Conservation (phyloP, 2,329 filamentous ascomycete genomes). For the Sclerotinia minor region DNA sequence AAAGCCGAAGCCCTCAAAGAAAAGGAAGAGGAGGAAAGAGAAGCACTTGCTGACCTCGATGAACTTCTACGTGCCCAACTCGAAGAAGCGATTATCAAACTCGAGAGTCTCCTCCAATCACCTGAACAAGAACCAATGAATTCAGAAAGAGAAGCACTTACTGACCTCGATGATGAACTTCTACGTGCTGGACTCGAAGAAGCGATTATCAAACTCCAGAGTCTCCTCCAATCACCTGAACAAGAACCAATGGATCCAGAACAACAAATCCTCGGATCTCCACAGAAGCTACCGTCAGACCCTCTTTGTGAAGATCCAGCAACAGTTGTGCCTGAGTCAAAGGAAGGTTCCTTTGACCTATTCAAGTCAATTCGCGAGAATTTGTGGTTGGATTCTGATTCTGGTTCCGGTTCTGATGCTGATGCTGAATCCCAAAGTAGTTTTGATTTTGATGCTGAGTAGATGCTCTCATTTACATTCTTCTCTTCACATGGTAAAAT, state of each 20-base stretch:
- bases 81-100: neutral
- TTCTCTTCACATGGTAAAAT: constrained; percentile 9
- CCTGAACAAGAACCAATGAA: neutral
- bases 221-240: neutral
- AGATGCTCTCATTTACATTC: neutral
- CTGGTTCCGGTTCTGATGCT: no score
- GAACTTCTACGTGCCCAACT: neutral
- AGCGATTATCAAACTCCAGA: neutral
- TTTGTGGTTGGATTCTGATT: neutral
- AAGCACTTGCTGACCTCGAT: no score
- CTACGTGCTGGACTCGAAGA: no score
- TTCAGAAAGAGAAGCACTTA: neutral
- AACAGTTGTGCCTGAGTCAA: neutral
- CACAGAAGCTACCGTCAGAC: neutral
- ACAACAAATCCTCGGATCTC: neutral
- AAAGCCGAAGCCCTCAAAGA: no score
- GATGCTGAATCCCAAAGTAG: no score
- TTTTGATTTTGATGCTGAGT: neutral
- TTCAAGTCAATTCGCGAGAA: neutral
- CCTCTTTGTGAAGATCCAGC: neutral
- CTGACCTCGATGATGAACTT: no score
- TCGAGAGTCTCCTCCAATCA: neutral
- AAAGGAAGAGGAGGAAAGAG: no score
- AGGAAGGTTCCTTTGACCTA: neutral
- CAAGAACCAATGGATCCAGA: neutral